Evolutionary conservation across 495 filamentous ascomycete genomes (phyloP).

Genomic region (Podospora tetraspora): DNA sequence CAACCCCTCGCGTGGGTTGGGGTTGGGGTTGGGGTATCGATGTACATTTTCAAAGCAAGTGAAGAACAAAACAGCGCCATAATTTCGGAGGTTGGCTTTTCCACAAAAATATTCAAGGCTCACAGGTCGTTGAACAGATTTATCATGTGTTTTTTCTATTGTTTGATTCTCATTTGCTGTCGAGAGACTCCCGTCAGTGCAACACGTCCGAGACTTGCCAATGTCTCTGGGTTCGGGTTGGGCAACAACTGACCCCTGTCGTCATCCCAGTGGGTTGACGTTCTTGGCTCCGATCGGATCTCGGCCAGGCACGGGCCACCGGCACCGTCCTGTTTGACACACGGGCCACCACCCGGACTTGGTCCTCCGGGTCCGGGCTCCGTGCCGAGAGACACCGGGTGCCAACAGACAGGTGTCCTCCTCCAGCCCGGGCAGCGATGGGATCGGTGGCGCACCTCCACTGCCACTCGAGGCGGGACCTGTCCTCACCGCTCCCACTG

Average conservation of each 20-base stretch:
- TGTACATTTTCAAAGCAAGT: background rate
- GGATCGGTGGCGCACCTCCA: background rate
- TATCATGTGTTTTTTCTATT: background rate
- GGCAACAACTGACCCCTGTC: background rate
- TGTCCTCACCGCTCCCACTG: background rate
- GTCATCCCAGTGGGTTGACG: background rate
- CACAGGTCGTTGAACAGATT: background rate
- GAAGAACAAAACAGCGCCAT: constrained; percentile 1
- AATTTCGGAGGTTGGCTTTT: constrained; percentile 1
- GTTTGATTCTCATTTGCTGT: constrained; percentile 3
- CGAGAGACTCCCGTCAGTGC: background rate
- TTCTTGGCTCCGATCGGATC: background rate
- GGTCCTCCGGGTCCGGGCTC: background rate
- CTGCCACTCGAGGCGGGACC: background rate
- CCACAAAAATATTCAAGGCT: background rate
- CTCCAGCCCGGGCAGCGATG: background rate
- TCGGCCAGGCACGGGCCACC: background rate
- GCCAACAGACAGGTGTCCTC: background rate
- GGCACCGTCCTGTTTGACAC: background rate
- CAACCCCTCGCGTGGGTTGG: background rate
- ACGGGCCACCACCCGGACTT: background rate
- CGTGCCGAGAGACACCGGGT: background rate
- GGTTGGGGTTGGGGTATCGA: background rate
- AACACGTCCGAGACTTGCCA: background rate
- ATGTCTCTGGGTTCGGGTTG: background rate